These are phyloP conservation scores for Crithidia fasciculata DNA, from an alignment of 208 protist species.

Conservation along the genomic window DNA sequence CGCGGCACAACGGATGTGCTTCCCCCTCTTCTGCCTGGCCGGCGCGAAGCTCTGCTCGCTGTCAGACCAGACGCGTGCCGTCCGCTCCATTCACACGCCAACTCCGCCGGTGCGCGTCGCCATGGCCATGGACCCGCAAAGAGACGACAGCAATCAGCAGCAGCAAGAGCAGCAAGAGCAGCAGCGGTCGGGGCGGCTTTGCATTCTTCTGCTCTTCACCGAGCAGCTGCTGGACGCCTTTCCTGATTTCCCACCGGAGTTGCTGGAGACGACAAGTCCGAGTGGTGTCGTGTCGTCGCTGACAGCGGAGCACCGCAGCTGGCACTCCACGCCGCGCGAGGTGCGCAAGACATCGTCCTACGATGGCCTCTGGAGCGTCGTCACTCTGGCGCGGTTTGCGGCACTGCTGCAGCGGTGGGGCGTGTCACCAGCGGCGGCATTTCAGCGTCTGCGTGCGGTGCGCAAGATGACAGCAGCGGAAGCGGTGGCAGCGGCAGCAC, in stretches of 20 bases:
- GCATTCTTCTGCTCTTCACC: slow-evolving; percentile 47
- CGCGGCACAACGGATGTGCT: slow-evolving; percentile 18
- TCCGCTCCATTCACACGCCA: slow-evolving; percentile 23
- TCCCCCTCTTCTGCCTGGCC: slow-evolving; percentile 28
- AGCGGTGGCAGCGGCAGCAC: too few relatives aligned
- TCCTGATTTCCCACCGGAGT: slow-evolving; percentile 34
- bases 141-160: not conserved
- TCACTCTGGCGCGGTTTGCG: slow-evolving; percentile 50
- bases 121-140: not conserved
- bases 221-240: slow-evolving; percentile 39
- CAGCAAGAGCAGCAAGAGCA: not conserved
- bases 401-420: slow-evolving; percentile 54
- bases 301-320: slow-evolving; percentile 25
- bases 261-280: slow-evolving; percentile 48
- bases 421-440: slow-evolving; percentile 27
- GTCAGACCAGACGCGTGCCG: slow-evolving; percentile 12
- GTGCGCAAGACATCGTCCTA: slow-evolving; percentile 26
- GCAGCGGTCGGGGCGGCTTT: not conserved
- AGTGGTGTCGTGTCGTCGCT: slow-evolving; percentile 15
- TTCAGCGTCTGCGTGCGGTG: slow-evolving; percentile 5
- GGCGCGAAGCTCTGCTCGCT: slow-evolving; percentile 29
- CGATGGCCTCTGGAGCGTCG: slow-evolving; percentile 43
- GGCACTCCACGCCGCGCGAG: slow-evolving; percentile 23
- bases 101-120: not conserved
- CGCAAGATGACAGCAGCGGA: too few relatives aligned